phyloP scores from a whole-genome alignment of 176 grass and related monocot genomes.

The Calamus simplicifolius region DNA sequence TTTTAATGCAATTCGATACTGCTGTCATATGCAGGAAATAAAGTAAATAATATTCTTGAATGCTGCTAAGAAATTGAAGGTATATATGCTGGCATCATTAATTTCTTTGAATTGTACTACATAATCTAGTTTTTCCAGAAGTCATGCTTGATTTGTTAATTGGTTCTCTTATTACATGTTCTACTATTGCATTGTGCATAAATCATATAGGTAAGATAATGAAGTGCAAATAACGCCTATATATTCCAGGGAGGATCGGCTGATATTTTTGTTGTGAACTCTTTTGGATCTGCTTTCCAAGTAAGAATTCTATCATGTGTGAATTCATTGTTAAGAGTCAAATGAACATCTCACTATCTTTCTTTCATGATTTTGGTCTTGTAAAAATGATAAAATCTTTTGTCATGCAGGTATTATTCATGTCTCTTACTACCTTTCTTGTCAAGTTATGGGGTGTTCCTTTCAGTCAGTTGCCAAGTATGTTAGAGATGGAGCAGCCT shows the following conservation, averaged over 20 bases:
- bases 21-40: slow-evolving; percentile 52
- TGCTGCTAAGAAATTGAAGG: slow-evolving; percentile 91
- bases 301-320: slow-evolving; percentile 21
- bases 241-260: slow-evolving; percentile 69
- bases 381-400: slow-evolving; percentile 2
- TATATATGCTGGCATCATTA: slow-evolving; percentile 9
- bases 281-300: slow-evolving; percentile 89
- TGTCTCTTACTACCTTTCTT: slow-evolving; percentile 83
- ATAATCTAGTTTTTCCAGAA: too few relatives aligned
- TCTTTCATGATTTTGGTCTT: too few relatives aligned
- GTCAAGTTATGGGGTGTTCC: slow-evolving; percentile 93
- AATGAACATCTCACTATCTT: too few relatives aligned
- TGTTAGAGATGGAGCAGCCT: slow-evolving; percentile 80
- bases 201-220: not conserved
- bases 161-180: not conserved
- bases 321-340: too few relatives aligned
- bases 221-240: not conserved
- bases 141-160: not conserved
- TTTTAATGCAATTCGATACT: slow-evolving; percentile 31
- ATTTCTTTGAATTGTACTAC: not conserved
- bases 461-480: slow-evolving; percentile 72
- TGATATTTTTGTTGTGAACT: slow-evolving; percentile 98
- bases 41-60: slow-evolving; percentile 58
- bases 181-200: not conserved
- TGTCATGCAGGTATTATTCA: slow-evolving; percentile 73